Base-by-base conservation (phyloP, 129 eudicot species). In the Lactuca saligna region DNA sequence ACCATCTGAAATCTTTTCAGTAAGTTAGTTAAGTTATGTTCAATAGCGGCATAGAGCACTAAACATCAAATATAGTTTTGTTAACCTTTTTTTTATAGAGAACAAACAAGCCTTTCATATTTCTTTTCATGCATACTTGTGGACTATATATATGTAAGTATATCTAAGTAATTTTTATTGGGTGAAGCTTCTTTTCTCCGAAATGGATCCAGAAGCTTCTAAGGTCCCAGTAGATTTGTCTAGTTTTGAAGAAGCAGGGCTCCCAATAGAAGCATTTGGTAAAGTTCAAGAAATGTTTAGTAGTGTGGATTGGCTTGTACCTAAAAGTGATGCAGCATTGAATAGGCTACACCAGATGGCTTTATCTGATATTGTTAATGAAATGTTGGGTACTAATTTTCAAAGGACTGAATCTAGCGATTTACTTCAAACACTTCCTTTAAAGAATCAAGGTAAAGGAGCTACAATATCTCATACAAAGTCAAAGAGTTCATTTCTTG, bases 201-300 rank as follows among this genome's bases (percentile, higher is more conserved):
- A 89, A 77, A 89, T 89, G 96, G 98, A 93, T 74, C 63, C 90
- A 38, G 58, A 76, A 50, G 75, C 91, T 57, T 86, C 91, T 49
- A 15, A 73, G 58, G 78, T 81, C 59, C 90, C 86, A 59, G 72
- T 75, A 35, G 88, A 87, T 59, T 72, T 70, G 73, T 83, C 95
- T 72, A 81, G 87, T 74, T 86, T 92, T 46, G 98, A 86, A 71
- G 90, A 86, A 63, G 95, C 85, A 49, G 98, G 98, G 41, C 95
- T 92, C 9, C 98, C 98, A 15, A 78, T 78, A 64, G 98, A 92
- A 79, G 98, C 96, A 75, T 89, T 92, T 84, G 84, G 92, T 61
- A 89, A 83, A 70, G 96, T 89, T 79, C 91, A 84, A 53, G 98
- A 92, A 51, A 80, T 92, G 73, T 86, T 92, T 73, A 83, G 76